Evolutionary conservation across 202 grass and related monocot species (phyloP), one percentile per base, ranked within the genome.

Genomic region (Bolboschoenoplectus hybrid): DNA sequence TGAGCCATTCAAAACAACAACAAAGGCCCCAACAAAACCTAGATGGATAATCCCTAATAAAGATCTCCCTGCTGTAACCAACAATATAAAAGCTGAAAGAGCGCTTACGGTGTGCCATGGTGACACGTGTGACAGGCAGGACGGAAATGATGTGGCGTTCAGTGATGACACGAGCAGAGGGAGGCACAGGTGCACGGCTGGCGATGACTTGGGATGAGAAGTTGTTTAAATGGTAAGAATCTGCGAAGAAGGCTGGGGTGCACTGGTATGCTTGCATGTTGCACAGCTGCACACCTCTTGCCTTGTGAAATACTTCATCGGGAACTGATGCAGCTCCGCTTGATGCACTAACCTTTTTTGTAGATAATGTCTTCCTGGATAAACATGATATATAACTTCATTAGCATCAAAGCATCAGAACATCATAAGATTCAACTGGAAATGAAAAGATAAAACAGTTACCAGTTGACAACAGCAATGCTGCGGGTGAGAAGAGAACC

Each of bases 181-280:
- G 85, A 14, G 93, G 91, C 83, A 95, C 81, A 8, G 91, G 87
- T 51, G 86, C 80, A 60, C 95, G 83, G 58, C 88, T 91, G 1
- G 88, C 64, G 0, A 95, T 86, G 61, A 97, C 89, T 88, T 97
- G 91, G 8, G 95, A 93, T 5, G 95, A 97, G 26, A 97, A 95
- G 81, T 84, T 89, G 67, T 95, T 97, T 11, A 97, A 90, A 35
- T 71, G 83, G 76, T 97, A 95, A 9, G 95, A 95, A 85, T 97
- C 95, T 2, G 88, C 95, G 77, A 95, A 97, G 67, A 93, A 97
- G 6, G 95, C 93, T 88, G 93, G 95, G 16, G 83, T 89, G 85
- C 95, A 97, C 82, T 97, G 92, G 85, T 95, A 92, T 9, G 95
- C 93, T 58, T 93, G 90, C 77, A 92, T 92, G 74, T 95, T 97